Evolutionary conservation across 108 stramenopile species (phyloP).

Genomic region (Stephanodiscus minutulus): DNA sequence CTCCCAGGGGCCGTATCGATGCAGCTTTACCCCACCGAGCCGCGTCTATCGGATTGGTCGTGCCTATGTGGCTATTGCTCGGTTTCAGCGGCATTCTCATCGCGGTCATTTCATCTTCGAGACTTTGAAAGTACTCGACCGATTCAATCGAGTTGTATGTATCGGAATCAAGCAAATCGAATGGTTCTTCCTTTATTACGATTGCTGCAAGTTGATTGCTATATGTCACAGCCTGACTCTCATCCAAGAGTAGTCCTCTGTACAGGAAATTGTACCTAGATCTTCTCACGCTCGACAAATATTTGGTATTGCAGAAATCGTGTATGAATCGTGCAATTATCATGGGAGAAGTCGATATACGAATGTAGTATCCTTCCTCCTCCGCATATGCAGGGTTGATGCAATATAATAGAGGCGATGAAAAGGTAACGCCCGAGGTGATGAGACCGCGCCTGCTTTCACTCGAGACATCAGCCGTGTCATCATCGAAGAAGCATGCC

Average conservation of each 20-base stretch:
- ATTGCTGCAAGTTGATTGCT: slow-evolving; percentile 19
- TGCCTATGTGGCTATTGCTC: slow-evolving; percentile 45
- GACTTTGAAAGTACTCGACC: slow-evolving; percentile 44
- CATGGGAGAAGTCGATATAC: slow-evolving; percentile 1
- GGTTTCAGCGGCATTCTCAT: slow-evolving; percentile 36
- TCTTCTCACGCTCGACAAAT: slow-evolving; percentile 22
- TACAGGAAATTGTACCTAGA: slow-evolving; percentile 48
- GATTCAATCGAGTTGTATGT: slow-evolving; percentile 47
- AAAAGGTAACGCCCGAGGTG: background rate
- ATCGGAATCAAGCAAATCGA: slow-evolving; percentile 44
- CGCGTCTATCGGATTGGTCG: slow-evolving; percentile 47
- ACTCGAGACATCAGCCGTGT: background rate
- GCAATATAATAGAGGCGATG: slow-evolving; percentile 1
- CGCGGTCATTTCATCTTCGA: slow-evolving; percentile 41
- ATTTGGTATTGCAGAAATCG: slow-evolving; percentile 22
- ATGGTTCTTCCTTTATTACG: slow-evolving; percentile 32
- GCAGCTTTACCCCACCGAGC: slow-evolving; percentile 43
- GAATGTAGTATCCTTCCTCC: background rate
- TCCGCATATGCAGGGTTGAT: too few relatives aligned
- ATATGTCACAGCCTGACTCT: slow-evolving; percentile 1
- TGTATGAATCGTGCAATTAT: slow-evolving; percentile 32
- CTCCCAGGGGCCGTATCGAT: slow-evolving; percentile 59
- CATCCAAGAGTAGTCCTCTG: slow-evolving; percentile 30
- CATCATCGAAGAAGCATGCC: background rate
- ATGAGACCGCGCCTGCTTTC: slow-evolving; percentile 16